Percentiles rank a stretch among this genome's conserved stretches.
These are phyloP conservation scores for Mortierella sp. DNA, from an alignment of 371 early-diverging fungal genomes.

Conservation along the genomic window DNA sequence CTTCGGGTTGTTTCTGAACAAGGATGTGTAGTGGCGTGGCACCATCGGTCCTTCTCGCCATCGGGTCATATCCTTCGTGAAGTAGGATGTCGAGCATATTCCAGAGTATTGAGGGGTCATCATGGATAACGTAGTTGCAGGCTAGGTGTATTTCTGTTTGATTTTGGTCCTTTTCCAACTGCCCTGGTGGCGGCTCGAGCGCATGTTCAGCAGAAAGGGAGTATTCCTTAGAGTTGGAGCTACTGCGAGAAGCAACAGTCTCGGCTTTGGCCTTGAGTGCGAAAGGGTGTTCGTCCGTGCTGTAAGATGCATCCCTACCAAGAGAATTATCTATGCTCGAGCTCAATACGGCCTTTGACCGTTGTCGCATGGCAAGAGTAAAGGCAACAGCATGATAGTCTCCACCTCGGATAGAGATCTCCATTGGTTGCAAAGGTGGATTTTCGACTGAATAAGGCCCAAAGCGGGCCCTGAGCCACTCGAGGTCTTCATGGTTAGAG, in stretches of 20 bases:
- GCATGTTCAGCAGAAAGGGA: slow-evolving; percentile 44
- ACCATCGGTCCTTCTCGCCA: slow-evolving; percentile 38
- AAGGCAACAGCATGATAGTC: slow-evolving; percentile 52
- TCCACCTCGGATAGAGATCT: slow-evolving; percentile 40
- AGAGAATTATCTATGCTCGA: too few species aligned
- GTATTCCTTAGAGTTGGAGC: neutral
- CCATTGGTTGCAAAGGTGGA: slow-evolving; percentile 45
- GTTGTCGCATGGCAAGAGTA: slow-evolving; percentile 47
- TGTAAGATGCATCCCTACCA: too few species aligned
- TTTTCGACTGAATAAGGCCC: slow-evolving; percentile 48
- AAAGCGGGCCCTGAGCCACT: slow-evolving; percentile 48
- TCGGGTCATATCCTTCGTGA: slow-evolving; percentile 45
- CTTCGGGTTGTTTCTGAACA: slow-evolving; percentile 49
- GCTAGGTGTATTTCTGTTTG: slow-evolving; percentile 45
- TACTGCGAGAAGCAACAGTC: slow-evolving; percentile 14
- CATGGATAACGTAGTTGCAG: slow-evolving; percentile 35
- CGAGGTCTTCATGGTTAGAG: slow-evolving; percentile 26
- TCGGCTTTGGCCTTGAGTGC: slow-evolving; percentile 25
- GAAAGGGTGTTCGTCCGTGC: slow-evolving; percentile 19
- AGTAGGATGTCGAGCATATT: slow-evolving; percentile 49
- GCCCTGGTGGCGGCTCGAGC: slow-evolving; percentile 44
- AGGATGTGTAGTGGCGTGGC: slow-evolving; percentile 48
- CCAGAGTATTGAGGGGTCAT: slow-evolving; percentile 38
- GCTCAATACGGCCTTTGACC: slow-evolving; percentile 9
- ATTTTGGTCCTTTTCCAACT: slow-evolving; percentile 34